These are phyloP conservation scores for Chalaropsis ovoidea DNA, from an alignment of 2,329 filamentous ascomycete species.

Conservation along the genomic window DNA sequence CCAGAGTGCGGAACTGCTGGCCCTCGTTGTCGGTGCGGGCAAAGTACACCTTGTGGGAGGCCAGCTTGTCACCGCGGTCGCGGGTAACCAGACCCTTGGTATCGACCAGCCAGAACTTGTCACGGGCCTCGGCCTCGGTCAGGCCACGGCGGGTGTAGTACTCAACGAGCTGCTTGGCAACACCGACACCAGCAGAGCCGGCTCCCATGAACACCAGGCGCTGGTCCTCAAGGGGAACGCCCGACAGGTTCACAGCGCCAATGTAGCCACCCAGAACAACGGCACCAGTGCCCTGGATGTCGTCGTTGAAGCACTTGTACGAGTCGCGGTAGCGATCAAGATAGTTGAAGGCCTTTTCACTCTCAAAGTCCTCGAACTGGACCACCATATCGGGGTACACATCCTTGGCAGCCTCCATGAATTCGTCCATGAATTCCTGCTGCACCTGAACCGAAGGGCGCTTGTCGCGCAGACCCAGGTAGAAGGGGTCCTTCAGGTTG, in stretches of 20 bases:
- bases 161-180: slow-evolving; percentile 94
- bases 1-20: slow-evolving; percentile 65
- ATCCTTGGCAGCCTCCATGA: slow-evolving; percentile 84
- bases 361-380: slow-evolving; percentile 97
- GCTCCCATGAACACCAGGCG: slow-evolving; percentile 93
- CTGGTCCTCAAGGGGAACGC: slow-evolving; percentile 78
- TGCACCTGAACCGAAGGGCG: slow-evolving; percentile 70
- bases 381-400: slow-evolving; percentile 59
- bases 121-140: slow-evolving; percentile 73
- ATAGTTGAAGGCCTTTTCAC: slow-evolving; percentile 79
- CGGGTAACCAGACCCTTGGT: slow-evolving; percentile 89
- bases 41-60: slow-evolving; percentile 75
- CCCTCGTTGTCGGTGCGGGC: slow-evolving; percentile 55
- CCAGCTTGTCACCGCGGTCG: slow-evolving; percentile 87
- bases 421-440: slow-evolving; percentile 88
- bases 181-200: slow-evolving; percentile 89
- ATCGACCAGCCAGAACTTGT: slow-evolving; percentile 96
- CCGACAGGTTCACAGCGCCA: slow-evolving; percentile 69
- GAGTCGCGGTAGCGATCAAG: slow-evolving; percentile 77
- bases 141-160: slow-evolving; percentile 91
- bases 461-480: slow-evolving; percentile 78
- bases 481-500: slow-evolving; percentile 62
- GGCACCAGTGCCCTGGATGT: slow-evolving; percentile 93
- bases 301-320: slow-evolving; percentile 97
- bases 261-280: slow-evolving; percentile 79